These are phyloP conservation scores for Myriosclerotinia scirpicola DNA, from an alignment of 2,329 filamentous ascomycete genomes.

Conservation along the genomic window DNA sequence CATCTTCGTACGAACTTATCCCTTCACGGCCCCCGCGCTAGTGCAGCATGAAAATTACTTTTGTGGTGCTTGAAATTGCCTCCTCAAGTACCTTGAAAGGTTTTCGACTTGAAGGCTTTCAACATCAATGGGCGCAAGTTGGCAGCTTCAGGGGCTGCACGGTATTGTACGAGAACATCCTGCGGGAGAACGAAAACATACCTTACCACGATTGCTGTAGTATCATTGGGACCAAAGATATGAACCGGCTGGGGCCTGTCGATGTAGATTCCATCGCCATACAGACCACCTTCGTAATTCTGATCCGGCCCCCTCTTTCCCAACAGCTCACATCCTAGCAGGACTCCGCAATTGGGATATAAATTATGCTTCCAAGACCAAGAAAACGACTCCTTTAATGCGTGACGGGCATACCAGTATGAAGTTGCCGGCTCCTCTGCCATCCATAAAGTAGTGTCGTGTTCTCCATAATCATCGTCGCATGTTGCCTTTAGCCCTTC, in stretches of 20 bases:
- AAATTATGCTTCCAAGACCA: not conserved
- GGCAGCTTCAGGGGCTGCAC: not conserved
- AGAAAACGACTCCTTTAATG: not conserved
- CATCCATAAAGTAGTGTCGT: not conserved
- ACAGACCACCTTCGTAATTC: not conserved
- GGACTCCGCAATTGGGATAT: not conserved
- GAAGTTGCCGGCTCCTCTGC: conserved; percentile 1
- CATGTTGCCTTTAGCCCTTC: not conserved
- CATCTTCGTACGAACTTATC: too few species aligned
- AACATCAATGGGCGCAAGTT: not conserved
- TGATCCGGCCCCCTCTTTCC: not conserved
- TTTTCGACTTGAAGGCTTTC: not conserved
- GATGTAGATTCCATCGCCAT: not conserved
- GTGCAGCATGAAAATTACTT: too few species aligned
- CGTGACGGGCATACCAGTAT: not conserved
- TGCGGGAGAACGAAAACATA: not conserved
- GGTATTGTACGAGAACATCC: too few species aligned
- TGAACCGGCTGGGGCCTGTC: not conserved
- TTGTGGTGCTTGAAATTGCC: not conserved
- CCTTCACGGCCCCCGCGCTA: too few species aligned
- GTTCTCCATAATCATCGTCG: not conserved
- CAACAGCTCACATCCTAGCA: not conserved
- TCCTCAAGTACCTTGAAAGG: not conserved
- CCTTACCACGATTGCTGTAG: not conserved
- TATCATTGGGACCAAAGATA: not conserved